A percentile compares a stretch with the other conserved stretches of the same genome.
phyloP scores from a whole-genome alignment of 2,329 filamentous ascomycete genomes.

The Cordyceps cicadae region DNA sequence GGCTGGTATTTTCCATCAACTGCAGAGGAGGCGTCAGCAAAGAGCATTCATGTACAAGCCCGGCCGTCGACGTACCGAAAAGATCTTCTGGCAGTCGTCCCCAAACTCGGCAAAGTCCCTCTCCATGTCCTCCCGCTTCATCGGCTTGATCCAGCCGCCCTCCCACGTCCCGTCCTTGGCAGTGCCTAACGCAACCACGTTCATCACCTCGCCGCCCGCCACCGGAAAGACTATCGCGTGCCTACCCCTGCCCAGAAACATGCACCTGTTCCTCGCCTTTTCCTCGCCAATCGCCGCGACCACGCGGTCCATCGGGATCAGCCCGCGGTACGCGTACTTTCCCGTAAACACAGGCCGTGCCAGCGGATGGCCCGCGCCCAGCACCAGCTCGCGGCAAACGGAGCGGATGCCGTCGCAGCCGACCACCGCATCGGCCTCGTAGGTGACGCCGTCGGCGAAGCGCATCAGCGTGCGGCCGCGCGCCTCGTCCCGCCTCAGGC shows the following conservation, averaged over 20 bases:
- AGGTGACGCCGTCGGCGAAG: conserved; percentile 33
- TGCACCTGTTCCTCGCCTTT: conserved; percentile 22
- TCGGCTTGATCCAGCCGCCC: conserved; percentile 9
- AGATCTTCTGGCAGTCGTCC: conserved; percentile 10
- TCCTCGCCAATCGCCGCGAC: conserved; percentile 36
- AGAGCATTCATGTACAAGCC: background rate
- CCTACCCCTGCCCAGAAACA: conserved; percentile 36
- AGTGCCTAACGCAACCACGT: conserved; percentile 40
- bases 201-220: conserved; percentile 45
- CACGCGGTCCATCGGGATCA: conserved; percentile 42
- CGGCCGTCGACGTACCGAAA: background rate
- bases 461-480: conserved; percentile 20
- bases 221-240: conserved; percentile 54
- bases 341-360: conserved; percentile 38
- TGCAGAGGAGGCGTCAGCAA: background rate
- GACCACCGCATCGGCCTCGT: conserved; percentile 35
- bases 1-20: conserved; percentile 12
- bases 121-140: conserved; percentile 7
- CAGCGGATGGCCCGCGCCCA: conserved; percentile 32
- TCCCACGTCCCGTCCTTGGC: conserved; percentile 14
- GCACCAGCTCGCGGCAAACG: conserved; percentile 38
- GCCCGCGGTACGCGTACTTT: conserved; percentile 49
- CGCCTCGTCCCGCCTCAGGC: conserved; percentile 19
- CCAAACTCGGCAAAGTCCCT: conserved; percentile 10
- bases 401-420: conserved; percentile 61